Conservation (phyloP, 495 filamentous ascomycete species). For the Oleoguttula mirabilis region DNA sequence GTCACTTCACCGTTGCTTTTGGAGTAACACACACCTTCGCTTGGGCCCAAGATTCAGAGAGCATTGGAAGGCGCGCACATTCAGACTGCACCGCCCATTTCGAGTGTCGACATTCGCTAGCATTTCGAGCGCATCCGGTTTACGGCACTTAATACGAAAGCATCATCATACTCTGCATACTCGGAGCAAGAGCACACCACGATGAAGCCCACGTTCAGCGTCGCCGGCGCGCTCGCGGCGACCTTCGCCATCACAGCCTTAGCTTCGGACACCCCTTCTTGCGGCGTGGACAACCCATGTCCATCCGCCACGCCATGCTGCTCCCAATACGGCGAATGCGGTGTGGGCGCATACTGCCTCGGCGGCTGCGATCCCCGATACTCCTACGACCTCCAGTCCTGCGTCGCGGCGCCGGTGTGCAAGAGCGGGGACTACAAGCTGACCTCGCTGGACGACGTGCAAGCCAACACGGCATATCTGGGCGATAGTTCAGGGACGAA, state of each 20-base stretch:
- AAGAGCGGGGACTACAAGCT: slow-evolving; percentile 58
- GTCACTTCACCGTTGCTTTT: too few species aligned
- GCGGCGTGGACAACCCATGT: slow-evolving; percentile 52
- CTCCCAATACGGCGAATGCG: slow-evolving; percentile 89
- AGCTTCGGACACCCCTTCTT: slow-evolving; percentile 24
- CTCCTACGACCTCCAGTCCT: slow-evolving; percentile 72
- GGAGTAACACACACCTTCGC: too few species aligned
- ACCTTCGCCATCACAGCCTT: slow-evolving; percentile 14
- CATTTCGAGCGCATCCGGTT: too few species aligned
- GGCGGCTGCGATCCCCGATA: slow-evolving; percentile 84
- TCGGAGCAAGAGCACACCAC: too few species aligned
- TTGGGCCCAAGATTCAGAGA: too few species aligned
- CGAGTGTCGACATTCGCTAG: too few species aligned
- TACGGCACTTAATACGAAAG: too few species aligned
- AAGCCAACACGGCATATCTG: slow-evolving; percentile 64
- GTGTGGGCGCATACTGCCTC: slow-evolving; percentile 88
- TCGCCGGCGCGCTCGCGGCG: slow-evolving; percentile 16
- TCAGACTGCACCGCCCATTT: too few species aligned
- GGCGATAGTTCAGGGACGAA: slow-evolving; percentile 66
- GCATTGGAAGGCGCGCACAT: too few species aligned
- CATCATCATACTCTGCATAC: too few species aligned
- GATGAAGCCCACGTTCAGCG: slow-evolving; percentile 16
- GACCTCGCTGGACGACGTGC: slow-evolving; percentile 53
- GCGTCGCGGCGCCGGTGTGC: slow-evolving; percentile 76
- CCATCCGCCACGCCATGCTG: slow-evolving; percentile 73